phyloP scores from a whole-genome alignment of 805 yeast genomes.

The Nakazawaea wickerhamii region DNA sequence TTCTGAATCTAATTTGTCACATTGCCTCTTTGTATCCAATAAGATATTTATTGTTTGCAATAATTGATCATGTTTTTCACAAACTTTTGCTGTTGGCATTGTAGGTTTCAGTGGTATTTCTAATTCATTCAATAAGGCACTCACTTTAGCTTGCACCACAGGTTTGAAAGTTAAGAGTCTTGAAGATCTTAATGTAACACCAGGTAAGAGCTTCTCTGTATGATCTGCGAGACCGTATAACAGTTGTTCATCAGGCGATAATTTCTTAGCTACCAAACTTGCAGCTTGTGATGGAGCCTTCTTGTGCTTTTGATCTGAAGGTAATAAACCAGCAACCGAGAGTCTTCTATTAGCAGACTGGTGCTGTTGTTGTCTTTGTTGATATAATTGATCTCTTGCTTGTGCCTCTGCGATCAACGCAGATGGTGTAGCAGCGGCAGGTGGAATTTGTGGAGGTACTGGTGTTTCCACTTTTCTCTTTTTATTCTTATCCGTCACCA shows the following conservation, averaged over 20 bases:
- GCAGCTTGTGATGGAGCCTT: conserved; percentile 16
- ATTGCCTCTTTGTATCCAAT: conserved; percentile 79
- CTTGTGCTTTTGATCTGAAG: conserved; percentile 9
- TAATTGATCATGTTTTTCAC: conserved; percentile 71
- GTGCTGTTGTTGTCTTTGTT: conserved; percentile 2
- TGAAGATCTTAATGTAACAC: conserved; percentile 76
- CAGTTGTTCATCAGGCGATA: conserved; percentile 74
- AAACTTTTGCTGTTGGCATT: conserved; percentile 78
- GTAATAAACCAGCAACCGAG: conserved; percentile 6
- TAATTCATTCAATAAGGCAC: conserved; percentile 65
- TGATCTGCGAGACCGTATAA: conserved; percentile 80
- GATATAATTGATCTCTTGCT: conserved; percentile 18
- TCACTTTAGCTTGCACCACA: conserved; percentile 57
- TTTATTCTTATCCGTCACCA: conserved; percentile 61
- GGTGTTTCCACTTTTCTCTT: conserved; percentile 48
- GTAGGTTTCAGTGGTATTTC: conserved; percentile 78
- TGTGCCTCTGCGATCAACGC: conserved; percentile 41
- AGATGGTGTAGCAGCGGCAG: conserved; percentile 48
- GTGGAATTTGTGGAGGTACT: conserved; percentile 52
- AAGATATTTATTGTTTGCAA: conserved; percentile 64
- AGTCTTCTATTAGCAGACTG: conserved; percentile 13
- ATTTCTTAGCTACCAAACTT: conserved; percentile 42
- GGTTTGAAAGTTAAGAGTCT: conserved; percentile 78
- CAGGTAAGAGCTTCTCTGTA: conserved; percentile 68
- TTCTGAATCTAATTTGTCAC: conserved; percentile 84